Evolutionary conservation across 495 filamentous ascomycete genomes (phyloP).

Genomic region (Aspergillus diversus): DNA sequence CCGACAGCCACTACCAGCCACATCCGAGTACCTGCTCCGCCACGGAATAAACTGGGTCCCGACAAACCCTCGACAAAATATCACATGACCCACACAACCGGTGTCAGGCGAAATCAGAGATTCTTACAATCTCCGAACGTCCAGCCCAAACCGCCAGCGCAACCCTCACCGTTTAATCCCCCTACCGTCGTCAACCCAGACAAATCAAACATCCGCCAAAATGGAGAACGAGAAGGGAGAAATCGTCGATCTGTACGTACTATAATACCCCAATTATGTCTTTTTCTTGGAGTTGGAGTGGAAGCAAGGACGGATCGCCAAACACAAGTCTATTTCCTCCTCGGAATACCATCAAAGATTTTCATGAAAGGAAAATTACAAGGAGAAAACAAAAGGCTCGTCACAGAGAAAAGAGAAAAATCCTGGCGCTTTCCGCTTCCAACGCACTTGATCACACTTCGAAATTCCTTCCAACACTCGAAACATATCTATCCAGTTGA

Average conservation of each 20-base stretch:
- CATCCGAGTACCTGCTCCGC: constrained; percentile 13
- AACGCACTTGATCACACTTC: not conserved
- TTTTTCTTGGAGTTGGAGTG: constrained; percentile 5
- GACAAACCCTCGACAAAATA: constrained; percentile 46
- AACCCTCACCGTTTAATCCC: constrained; percentile 37
- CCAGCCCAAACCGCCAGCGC: constrained; percentile 28
- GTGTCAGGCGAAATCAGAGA: constrained; percentile 31
- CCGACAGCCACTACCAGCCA: constrained; percentile 3
- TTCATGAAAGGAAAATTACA: too few species aligned
- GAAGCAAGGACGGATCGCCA: not conserved
- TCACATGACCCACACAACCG: constrained; percentile 58
- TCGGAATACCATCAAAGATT: not conserved
- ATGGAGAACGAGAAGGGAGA: constrained; percentile 99
- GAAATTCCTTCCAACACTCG: too few species aligned
- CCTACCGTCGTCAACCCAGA: constrained; percentile 46
- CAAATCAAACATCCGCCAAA: constrained; percentile 57
- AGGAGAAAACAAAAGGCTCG: too few species aligned
- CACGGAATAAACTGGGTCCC: not conserved
- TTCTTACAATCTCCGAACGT: constrained; percentile 14
- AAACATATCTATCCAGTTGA: not conserved
- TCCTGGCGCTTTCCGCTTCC: not conserved
- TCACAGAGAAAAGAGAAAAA: too few species aligned
- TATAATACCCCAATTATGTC: constrained; percentile 14
- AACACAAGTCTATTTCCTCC: not conserved
- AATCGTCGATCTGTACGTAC: constrained; percentile 93